phyloP scores from a whole-genome alignment of 1,284 basidiomycete species.

The Heterobasidion parviporum region DNA sequence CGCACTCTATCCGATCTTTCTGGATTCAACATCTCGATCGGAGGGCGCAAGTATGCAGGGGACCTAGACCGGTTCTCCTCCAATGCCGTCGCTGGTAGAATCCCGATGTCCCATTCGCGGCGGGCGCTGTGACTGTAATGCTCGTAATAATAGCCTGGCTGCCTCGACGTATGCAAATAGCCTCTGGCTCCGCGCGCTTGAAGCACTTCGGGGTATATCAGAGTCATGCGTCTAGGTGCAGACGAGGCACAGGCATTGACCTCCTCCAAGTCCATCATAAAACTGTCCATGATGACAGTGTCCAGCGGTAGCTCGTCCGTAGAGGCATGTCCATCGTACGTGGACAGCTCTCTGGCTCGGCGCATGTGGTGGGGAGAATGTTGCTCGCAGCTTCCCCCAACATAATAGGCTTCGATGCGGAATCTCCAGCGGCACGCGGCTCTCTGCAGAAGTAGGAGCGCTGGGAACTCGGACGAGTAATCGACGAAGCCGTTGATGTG shows the following conservation, averaged over 20 bases:
- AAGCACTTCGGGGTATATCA: not conserved
- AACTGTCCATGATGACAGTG: not conserved
- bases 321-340: not conserved
- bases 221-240: no score
- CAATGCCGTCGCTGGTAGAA: no score
- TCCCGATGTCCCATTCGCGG: no score
- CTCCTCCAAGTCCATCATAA: not conserved
- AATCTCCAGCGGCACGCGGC: conserved; percentile 8
- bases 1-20: no score
- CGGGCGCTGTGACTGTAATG: no score
- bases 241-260: not conserved
- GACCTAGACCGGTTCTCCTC: no score
- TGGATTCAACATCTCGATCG: no score
- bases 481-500: conserved; percentile 5
- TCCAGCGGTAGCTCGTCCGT: not conserved
- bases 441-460: conserved; percentile 7
- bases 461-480: conserved; percentile 4
- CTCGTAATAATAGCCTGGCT: no score
- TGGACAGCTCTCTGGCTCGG: not conserved
- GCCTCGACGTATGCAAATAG: not conserved
- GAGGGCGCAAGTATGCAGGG: no score
- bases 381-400: not conserved
- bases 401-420: conserved; percentile 2
- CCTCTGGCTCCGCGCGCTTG: not conserved
- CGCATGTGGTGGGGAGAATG: not conserved